phyloP scores from a whole-genome alignment of 108 stramenopile genomes.

The Cyclotella cryptica region DNA sequence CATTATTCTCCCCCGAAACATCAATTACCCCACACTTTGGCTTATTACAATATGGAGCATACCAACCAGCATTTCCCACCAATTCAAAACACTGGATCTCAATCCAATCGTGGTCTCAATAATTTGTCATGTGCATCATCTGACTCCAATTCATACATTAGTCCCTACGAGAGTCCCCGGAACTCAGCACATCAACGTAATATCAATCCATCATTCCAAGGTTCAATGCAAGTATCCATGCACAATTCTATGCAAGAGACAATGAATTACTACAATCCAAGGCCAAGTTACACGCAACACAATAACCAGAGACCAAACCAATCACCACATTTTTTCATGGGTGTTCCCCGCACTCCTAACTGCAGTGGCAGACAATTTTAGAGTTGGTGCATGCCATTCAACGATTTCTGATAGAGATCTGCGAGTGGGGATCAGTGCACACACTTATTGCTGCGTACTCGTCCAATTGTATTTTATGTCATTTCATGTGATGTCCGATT shows the following conservation, averaged over 20 bases:
- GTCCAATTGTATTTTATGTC: too few species aligned
- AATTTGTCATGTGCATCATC: neutral
- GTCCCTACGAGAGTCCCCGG: neutral
- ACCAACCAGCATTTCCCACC: neutral
- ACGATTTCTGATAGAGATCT: too few species aligned
- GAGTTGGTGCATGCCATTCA: neutral
- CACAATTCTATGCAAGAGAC: neutral
- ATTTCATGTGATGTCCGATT: too few species aligned
- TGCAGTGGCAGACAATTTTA: conserved; percentile 23
- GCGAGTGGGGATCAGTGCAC: too few species aligned
- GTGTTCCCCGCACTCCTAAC: conserved; percentile 1
- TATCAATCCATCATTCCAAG: neutral
- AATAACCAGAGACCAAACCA: neutral
- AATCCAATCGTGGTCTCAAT: neutral
- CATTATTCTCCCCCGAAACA: neutral
- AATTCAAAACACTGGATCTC: neutral
- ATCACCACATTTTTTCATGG: neutral
- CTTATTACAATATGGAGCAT: neutral
- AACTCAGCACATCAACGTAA: neutral
- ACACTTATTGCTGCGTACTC: too few species aligned
- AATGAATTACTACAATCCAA: neutral
- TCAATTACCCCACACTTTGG: neutral
- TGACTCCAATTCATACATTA: conserved; percentile 9
- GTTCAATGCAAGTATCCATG: neutral
- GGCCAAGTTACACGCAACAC: conserved; percentile 13